A percentile compares a stretch with the other conserved stretches of the same genome.
Evolutionary conservation across 352 stramenopile genomes (phyloP).

Genomic region (Aphanomyces stellatus): DNA sequence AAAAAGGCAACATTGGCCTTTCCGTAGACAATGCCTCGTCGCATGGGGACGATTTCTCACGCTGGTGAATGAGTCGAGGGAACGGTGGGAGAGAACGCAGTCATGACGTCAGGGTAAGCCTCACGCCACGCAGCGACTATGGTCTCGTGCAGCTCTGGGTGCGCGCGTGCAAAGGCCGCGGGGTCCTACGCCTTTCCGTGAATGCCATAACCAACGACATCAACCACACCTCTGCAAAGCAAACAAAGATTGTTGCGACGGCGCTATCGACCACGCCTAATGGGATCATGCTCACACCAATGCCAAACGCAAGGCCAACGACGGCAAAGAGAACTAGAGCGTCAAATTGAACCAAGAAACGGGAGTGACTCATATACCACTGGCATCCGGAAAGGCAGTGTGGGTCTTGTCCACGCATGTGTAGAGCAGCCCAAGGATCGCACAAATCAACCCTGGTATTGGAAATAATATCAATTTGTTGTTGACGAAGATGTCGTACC

Average conservation of each 20-base stretch:
- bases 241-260: conserved; percentile 73
- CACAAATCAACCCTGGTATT: not conserved
- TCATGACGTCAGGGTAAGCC: conserved; percentile 13
- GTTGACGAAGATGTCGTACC: conserved; percentile 13
- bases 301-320: conserved; percentile 23
- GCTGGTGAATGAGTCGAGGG: no score
- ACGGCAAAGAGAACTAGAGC: not conserved
- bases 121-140: conserved; percentile 3
- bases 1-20: no score
- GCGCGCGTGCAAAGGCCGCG: not conserved
- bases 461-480: no score
- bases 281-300: conserved; percentile 33
- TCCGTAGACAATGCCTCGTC: no score
- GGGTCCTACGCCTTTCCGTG: not conserved
- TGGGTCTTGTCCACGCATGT: not conserved
- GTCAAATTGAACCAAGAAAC: no score
- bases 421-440: not conserved
- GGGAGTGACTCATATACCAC: no score
- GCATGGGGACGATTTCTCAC: no score
- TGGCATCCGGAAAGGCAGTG: not conserved
- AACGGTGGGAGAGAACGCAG: not conserved
- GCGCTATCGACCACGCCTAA: conserved; percentile 43
- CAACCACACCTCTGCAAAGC: conserved; percentile 43
- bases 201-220: not conserved
- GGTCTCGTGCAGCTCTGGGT: conserved; percentile 8